Percentiles rank a stretch among this genome's conserved stretches.
Evolutionary conservation across 306 rosid species (phyloP).

Genomic region (Trifolium repens): DNA sequence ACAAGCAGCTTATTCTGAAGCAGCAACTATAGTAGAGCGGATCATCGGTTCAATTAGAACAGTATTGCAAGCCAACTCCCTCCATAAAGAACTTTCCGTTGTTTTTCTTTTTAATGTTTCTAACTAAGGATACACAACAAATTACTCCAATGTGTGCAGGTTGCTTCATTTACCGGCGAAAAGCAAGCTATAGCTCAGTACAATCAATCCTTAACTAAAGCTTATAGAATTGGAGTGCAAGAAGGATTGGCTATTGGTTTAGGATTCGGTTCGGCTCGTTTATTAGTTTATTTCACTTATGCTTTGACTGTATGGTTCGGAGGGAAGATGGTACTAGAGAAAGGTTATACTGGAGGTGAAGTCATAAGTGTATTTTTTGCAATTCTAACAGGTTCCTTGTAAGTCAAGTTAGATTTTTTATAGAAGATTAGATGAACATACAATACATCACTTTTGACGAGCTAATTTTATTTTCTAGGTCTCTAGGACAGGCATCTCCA

Average conservation of each 20-base stretch:
- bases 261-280: slow-evolving; percentile 59
- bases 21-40: slow-evolving; percentile 72
- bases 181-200: slow-evolving; percentile 63
- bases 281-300: slow-evolving; percentile 55
- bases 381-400: slow-evolving; percentile 72
- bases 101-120: slow-evolving; percentile 12
- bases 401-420: slow-evolving; percentile 46
- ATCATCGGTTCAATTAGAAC: slow-evolving; percentile 79
- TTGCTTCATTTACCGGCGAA: slow-evolving; percentile 82
- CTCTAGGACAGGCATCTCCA: background rate
- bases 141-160: slow-evolving; percentile 42
- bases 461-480: background rate
- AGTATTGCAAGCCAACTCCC: slow-evolving; percentile 53
- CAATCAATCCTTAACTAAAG: slow-evolving; percentile 57
- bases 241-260: slow-evolving; percentile 74
- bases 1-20: slow-evolving; percentile 71
- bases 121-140: slow-evolving; percentile 7
- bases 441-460: background rate
- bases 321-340: slow-evolving; percentile 69
- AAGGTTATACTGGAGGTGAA: slow-evolving; percentile 71
- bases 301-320: slow-evolving; percentile 75
- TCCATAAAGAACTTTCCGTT: background rate
- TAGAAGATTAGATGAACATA: background rate
- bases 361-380: slow-evolving; percentile 60
- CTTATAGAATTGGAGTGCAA: slow-evolving; percentile 69